A percentile compares a stretch with the other conserved stretches of the same genome.
phyloP scores from a whole-genome alignment of 1,139 yeast species.

The Yamadazyma epiphylla region DNA sequence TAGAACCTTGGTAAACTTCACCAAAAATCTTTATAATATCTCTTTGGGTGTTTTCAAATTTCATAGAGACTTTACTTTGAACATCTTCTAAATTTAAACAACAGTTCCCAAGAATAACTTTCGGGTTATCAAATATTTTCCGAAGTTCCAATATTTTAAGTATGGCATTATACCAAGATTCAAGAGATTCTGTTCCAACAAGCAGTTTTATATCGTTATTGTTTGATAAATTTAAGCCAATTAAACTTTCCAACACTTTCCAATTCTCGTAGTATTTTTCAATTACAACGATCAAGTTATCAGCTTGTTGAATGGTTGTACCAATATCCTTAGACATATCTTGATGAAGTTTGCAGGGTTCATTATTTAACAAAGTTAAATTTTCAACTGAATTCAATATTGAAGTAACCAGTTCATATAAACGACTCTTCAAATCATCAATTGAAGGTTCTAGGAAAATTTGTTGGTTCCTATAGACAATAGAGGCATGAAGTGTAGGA shows the following conservation, averaged over 20 bases:
- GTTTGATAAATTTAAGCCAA: too few relatives aligned
- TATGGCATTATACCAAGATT: slow-evolving; percentile 46
- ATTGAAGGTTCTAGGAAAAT: slow-evolving; percentile 36
- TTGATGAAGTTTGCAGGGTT: not conserved
- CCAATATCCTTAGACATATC: slow-evolving; percentile 1
- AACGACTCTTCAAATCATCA: slow-evolving; percentile 16
- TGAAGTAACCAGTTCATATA: slow-evolving; percentile 5
- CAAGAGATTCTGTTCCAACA: slow-evolving; percentile 28
- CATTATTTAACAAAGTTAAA: not conserved
- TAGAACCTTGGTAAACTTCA: slow-evolving; percentile 13
- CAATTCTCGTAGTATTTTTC: slow-evolving; percentile 43
- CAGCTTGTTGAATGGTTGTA: slow-evolving; percentile 15
- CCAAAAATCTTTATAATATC: slow-evolving; percentile 41
- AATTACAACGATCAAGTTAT: slow-evolving; percentile 20
- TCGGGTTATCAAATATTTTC: slow-evolving; percentile 50
- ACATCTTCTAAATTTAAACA: slow-evolving; percentile 48
- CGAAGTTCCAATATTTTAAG: slow-evolving; percentile 45
- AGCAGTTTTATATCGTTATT: slow-evolving; percentile 16
- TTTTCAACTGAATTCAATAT: slow-evolving; percentile 1
- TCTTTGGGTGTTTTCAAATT: slow-evolving; percentile 58
- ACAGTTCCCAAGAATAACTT: slow-evolving; percentile 36
- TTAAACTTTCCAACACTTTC: slow-evolving; percentile 54
- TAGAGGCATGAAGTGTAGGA: slow-evolving; percentile 17
- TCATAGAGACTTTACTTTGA: slow-evolving; percentile 50
- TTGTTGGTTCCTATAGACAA: slow-evolving; percentile 40